Base-by-base conservation (phyloP, 495 filamentous ascomycete genomes). In the Baudoinia panamericana region DNA sequence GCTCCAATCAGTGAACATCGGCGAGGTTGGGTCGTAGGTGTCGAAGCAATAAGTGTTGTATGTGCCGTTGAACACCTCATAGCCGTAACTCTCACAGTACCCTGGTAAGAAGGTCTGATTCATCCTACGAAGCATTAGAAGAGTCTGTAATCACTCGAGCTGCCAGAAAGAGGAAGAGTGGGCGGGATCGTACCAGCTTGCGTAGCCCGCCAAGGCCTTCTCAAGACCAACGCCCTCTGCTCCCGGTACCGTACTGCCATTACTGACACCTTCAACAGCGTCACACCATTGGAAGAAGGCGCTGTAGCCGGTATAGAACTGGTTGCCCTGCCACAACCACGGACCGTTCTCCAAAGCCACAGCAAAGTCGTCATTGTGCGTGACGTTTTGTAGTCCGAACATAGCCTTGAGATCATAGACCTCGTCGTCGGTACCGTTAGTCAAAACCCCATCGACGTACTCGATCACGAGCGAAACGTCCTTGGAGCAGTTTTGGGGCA, bases 401-500 rank as follows among this genome's bases (percentile, higher is more conserved):
- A 65, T 66, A 4, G 59, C 53, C 57, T 81, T 80, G 15, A 80
- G 57, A 1, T 58, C 56, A 23, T 59, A 30, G 45, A 73, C 66
- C 44, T 72, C 55, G 21, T 49, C 53, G 4, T 51, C 42, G 4
- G 52, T 63, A n/a, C 71, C 70, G 19, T 54, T 39, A 12, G 45
- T 45, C 21, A 72, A 56, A 2, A 71, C 42, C 1, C 43, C 30
- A 41, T 82, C 77, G 29, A 80, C 58, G 41, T 78, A 63, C 18
- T 73, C 59, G 28, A 80, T 61, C 10, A 80, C 70, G 11, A 60
- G 55, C 27, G 54, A 53, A 16, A 81, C 43, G 46, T 81, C 76
- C 6, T 43, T 52, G 47, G 66, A 73, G 61, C 78, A 82, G 61
- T 82, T 82, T 55, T 63, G 51, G 0, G 78, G 68, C 56, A 75